Conservation (phyloP, 768 basidiomycete species). For the Rubroboletus satanas region DNA sequence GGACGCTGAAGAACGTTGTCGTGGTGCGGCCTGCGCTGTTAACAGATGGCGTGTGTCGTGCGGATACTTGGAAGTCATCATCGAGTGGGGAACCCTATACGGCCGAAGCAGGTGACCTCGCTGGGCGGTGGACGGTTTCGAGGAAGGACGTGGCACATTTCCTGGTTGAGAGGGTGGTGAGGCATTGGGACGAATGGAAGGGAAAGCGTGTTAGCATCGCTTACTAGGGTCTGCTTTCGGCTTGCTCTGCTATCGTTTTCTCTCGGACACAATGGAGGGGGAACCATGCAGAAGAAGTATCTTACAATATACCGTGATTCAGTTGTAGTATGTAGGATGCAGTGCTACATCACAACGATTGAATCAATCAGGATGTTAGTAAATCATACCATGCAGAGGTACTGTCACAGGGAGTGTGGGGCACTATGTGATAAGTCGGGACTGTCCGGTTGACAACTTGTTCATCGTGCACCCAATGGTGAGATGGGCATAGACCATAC, state of each 20-base stretch:
- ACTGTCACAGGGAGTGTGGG: not conserved
- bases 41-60: constrained; percentile 51
- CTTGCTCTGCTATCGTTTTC: no score
- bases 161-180: constrained; percentile 43
- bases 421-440: not conserved
- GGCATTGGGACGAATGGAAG: constrained; percentile 50
- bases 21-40: constrained; percentile 57
- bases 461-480: not conserved
- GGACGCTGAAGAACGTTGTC: constrained; percentile 40
- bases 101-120: constrained; percentile 40
- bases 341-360: not conserved
- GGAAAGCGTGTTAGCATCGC: constrained; percentile 48
- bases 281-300: not conserved
- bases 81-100: constrained; percentile 34
- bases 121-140: constrained; percentile 48
- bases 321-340: not conserved
- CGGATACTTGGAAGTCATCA: constrained; percentile 5
- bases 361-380: not conserved
- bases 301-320: not conserved
- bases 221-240: constrained; percentile 34
- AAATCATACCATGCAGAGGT: not conserved
- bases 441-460: not conserved
- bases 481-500: not conserved
- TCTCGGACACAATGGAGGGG: no score
- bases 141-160: constrained; percentile 66